Conservation (phyloP, 2,329 filamentous ascomycete genomes). For the Hypoxylon rubiginosum region DNA sequence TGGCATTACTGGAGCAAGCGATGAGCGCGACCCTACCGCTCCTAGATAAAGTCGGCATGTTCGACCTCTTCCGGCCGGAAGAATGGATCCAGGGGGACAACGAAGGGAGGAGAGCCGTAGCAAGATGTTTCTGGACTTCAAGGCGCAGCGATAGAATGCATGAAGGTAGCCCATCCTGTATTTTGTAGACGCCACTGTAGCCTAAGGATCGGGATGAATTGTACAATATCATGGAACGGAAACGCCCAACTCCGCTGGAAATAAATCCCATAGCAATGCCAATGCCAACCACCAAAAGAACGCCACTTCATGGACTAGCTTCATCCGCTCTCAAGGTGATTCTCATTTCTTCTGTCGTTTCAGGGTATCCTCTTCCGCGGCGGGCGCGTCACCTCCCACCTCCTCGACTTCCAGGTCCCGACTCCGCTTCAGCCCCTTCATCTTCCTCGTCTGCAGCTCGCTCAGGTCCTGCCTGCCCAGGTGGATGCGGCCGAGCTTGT, state of each 20-base stretch:
- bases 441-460: slow-evolving; percentile 94
- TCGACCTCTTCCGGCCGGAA: slow-evolving; percentile 47
- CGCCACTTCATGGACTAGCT: slow-evolving; percentile 27
- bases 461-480: slow-evolving; percentile 89
- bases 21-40: slow-evolving; percentile 45
- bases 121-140: slow-evolving; percentile 44
- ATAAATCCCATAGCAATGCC: slow-evolving; percentile 22
- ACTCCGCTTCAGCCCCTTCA: slow-evolving; percentile 96
- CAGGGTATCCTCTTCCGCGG: slow-evolving; percentile 58
- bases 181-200: not conserved
- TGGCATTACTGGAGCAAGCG: slow-evolving; percentile 35
- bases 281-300: slow-evolving; percentile 26
- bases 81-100: slow-evolving; percentile 47
- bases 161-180: not conserved
- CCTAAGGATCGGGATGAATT: slow-evolving; percentile 4
- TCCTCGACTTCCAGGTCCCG: slow-evolving; percentile 72
- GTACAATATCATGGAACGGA: slow-evolving; percentile 23
- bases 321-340: not conserved
- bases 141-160: slow-evolving; percentile 22
- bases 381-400: slow-evolving; percentile 62
- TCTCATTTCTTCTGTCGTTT: slow-evolving; percentile 56
- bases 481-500: slow-evolving; percentile 96
- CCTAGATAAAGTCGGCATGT: slow-evolving; percentile 46
- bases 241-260: slow-evolving; percentile 43
- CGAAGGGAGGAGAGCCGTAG: slow-evolving; percentile 44